Conservation (phyloP, 192 early-diverging fungal species). For the Rhizoclosmatium globosum region DNA sequence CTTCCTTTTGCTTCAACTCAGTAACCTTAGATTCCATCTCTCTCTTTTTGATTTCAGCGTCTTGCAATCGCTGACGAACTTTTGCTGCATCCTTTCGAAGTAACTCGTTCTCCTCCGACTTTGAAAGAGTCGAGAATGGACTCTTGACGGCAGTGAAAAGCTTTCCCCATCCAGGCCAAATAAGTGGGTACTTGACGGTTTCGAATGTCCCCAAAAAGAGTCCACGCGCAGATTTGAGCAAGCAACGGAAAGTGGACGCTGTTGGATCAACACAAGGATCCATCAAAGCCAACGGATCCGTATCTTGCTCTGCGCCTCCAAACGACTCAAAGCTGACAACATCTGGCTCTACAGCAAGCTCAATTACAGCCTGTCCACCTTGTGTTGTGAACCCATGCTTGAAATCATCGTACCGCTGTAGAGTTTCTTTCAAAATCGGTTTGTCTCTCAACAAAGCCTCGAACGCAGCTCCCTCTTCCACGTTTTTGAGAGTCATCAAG, state of each 20-base stretch:
- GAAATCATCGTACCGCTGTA: constrained; percentile 70
- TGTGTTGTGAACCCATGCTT: constrained; percentile 34
- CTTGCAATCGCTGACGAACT: constrained; percentile 27
- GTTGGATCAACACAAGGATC: constrained; percentile 35
- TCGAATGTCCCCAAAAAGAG: background rate
- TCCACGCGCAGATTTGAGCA: background rate
- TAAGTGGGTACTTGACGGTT: constrained; percentile 8
- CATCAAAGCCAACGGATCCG: constrained; percentile 19
- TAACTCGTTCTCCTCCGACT: constrained; percentile 28
- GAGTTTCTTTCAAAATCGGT: constrained; percentile 57
- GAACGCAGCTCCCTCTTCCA: constrained; percentile 42
- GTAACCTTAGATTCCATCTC: constrained; percentile 41
- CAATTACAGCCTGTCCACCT: background rate
- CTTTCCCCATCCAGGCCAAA: constrained; percentile 35
- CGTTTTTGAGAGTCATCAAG: constrained; percentile 14
- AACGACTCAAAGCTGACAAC: background rate
- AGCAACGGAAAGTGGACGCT: constrained; percentile 1
- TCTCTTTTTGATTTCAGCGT: constrained; percentile 36
- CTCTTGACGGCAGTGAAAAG: background rate
- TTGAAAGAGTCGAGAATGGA: constrained; percentile 2
- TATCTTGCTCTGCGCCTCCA: constrained; percentile 36
- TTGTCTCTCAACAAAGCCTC: constrained; percentile 43
- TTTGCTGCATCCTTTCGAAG: constrained; percentile 24
- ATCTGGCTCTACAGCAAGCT: constrained; percentile 2
- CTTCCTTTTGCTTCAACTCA: constrained; percentile 60